Evolutionary conservation across 2,329 filamentous ascomycete genomes (phyloP).

Genomic region (Aureobasidium sp.): DNA sequence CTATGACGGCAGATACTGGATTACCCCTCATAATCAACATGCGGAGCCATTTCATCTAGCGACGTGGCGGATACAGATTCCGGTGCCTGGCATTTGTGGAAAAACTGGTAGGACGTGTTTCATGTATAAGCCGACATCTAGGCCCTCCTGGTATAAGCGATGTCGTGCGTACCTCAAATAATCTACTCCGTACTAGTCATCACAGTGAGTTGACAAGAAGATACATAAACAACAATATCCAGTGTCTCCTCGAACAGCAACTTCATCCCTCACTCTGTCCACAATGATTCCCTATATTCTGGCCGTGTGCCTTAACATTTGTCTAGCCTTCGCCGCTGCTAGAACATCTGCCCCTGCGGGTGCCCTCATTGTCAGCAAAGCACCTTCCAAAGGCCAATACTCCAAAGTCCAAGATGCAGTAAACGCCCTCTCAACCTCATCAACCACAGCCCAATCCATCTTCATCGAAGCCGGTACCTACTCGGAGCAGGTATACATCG

Average conservation of each 20-base stretch:
- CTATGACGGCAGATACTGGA: background rate
- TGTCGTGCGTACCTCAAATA: too few species aligned
- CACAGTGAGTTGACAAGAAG: background rate
- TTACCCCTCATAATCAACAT: background rate
- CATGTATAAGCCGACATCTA: background rate
- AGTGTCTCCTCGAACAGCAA: background rate
- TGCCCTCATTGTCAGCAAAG: slow-evolving; percentile 53
- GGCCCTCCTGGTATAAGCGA: background rate
- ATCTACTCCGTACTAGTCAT: background rate
- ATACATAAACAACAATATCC: background rate
- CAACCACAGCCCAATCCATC: slow-evolving; percentile 60
- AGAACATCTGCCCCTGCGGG: slow-evolving; percentile 55
- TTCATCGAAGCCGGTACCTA: slow-evolving; percentile 70
- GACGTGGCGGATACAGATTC: background rate
- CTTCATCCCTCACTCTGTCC: background rate
- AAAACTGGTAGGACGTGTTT: background rate
- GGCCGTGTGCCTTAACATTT: slow-evolving; percentile 23
- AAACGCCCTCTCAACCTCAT: slow-evolving; percentile 60
- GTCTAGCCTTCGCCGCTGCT: slow-evolving; percentile 31
- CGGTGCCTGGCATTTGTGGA: slow-evolving; percentile 8
- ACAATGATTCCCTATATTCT: slow-evolving; percentile 17
- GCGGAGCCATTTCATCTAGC: background rate
- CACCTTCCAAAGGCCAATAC: slow-evolving; percentile 39
- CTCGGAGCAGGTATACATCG: slow-evolving; percentile 65
- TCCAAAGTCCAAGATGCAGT: slow-evolving; percentile 63